Base-by-base conservation (phyloP, 73 alveolate genomes). In the Symbiodinium natans region DNA sequence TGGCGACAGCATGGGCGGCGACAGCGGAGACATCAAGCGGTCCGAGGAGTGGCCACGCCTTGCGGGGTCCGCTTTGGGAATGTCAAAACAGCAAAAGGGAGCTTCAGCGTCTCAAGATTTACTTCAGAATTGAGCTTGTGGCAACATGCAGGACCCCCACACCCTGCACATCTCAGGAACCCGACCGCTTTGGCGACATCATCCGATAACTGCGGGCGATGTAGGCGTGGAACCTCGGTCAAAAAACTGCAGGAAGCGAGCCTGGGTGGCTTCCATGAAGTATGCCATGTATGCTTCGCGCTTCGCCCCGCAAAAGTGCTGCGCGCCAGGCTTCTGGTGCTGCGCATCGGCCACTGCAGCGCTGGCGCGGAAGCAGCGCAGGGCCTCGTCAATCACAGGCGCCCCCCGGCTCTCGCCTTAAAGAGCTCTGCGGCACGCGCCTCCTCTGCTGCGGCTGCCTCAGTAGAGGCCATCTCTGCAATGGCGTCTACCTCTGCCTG, bases 401-500 rank as follows among this genome's bases (percentile, higher is more conserved):
- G 6, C 59, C 59, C 59, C 59, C 59, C 13, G 6, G 59, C n/a
- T n/a, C n/a, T n/a, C n/a, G n/a, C 59, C 59, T 46, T 46, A 13
- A 9, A 46, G 21, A 46, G 59, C 59, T 46, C 59, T 46, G 6
- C 59, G 59, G 59, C 59, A 6, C 59, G 36, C 31, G 38, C 97
- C 97, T 90, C 97, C 52, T 90, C 97, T 3, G 97, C 97, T 2
- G 97, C 97, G 1, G 87, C 88, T n/a, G 97, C 97, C 46, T 90
- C 97, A 1, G 97, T 88, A 11, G 88, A 41, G 39, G 97, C 97
- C 1, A 85, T 48, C 25, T 41, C 34, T 74, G 88, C 77, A 77
- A 40, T 73, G 56, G 97, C 97, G n/a, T 90, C 97, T 25, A 90
- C 13, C 33, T 90, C 97, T 0, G 97, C 87, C 52, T 39, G 97